Evolutionary conservation across 306 rosid species (phyloP).

Genomic region (Sechiopsis laciniata): DNA sequence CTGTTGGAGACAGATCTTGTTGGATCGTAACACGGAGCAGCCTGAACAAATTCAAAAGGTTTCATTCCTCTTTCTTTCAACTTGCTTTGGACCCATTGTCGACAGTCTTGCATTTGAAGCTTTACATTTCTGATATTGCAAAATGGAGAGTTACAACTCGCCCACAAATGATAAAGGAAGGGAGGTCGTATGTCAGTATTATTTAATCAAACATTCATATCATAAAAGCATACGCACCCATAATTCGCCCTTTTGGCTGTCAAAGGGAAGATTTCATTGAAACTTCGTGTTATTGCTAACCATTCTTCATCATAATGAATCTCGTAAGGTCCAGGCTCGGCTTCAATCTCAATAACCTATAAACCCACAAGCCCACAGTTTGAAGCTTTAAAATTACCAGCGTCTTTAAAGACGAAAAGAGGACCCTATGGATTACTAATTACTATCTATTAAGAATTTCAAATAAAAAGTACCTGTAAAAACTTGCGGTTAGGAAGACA

Average conservation of each 20-base stretch:
- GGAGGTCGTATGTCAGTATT: no score
- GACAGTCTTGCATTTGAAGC: slow-evolving; percentile 52
- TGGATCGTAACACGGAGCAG: slow-evolving; percentile 68
- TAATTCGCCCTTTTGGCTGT: slow-evolving; percentile 48
- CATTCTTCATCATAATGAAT: slow-evolving; percentile 91
- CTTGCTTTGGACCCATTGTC: slow-evolving; percentile 62
- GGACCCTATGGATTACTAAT: slow-evolving; percentile 4
- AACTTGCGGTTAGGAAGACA: slow-evolving; percentile 68
- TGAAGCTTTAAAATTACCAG: slow-evolving; percentile 19
- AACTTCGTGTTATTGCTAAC: slow-evolving; percentile 75
- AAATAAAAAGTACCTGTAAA: slow-evolving; percentile 59
- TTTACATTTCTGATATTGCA: slow-evolving; percentile 35
- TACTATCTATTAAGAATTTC: background rate
- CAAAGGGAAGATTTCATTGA: slow-evolving; percentile 68
- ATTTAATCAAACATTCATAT: slow-evolving; percentile 16
- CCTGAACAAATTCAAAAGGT: slow-evolving; percentile 67
- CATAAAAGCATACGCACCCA: slow-evolving; percentile 43
- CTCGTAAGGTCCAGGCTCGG: slow-evolving; percentile 73
- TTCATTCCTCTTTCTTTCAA: slow-evolving; percentile 60
- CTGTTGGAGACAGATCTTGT: slow-evolving; percentile 33
- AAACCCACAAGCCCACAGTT: slow-evolving; percentile 25
- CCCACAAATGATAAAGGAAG: background rate
- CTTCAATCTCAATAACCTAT: slow-evolving; percentile 72
- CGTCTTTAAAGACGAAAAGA: slow-evolving; percentile 21
- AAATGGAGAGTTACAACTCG: slow-evolving; percentile 24